Evolutionary conservation across 169 alveolate genomes (phyloP).

Genomic region (Plasmodium adleri): DNA sequence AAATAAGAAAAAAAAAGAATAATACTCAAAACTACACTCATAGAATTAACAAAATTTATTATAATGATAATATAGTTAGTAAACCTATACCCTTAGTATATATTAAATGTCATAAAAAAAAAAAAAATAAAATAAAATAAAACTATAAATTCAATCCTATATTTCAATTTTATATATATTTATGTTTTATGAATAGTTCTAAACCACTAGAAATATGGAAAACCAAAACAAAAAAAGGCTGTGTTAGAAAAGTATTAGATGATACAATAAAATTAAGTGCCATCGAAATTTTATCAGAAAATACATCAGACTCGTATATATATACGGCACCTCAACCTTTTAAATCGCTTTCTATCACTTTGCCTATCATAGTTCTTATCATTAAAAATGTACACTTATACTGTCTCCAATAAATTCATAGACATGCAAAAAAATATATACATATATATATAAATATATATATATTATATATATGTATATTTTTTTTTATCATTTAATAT

Average conservation of each 20-base stretch:
- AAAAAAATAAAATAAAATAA: not conserved
- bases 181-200: constrained; percentile 18
- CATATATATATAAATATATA: too few relatives aligned
- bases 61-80: not conserved
- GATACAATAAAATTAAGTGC: constrained; percentile 72
- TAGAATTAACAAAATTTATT: not conserved
- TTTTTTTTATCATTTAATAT: not conserved
- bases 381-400: constrained; percentile 46
- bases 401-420: too few relatives aligned
- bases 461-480: not conserved
- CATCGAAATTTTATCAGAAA: constrained; percentile 55
- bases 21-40: not conserved
- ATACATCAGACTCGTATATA: constrained; percentile 65
- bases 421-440: too few relatives aligned
- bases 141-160: not conserved
- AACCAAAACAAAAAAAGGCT: constrained; percentile 58
- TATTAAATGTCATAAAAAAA: not conserved
- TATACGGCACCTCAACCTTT: constrained; percentile 46
- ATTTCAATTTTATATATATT: not conserved
- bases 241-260: constrained; percentile 56
- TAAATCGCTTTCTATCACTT: constrained; percentile 35
- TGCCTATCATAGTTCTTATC: constrained; percentile 56
- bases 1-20: not conserved
- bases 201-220: constrained; percentile 73
- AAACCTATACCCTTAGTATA: not conserved